Evolutionary conservation across 805 yeast genomes (phyloP).

Genomic region (Brettanomyces custersianus): DNA sequence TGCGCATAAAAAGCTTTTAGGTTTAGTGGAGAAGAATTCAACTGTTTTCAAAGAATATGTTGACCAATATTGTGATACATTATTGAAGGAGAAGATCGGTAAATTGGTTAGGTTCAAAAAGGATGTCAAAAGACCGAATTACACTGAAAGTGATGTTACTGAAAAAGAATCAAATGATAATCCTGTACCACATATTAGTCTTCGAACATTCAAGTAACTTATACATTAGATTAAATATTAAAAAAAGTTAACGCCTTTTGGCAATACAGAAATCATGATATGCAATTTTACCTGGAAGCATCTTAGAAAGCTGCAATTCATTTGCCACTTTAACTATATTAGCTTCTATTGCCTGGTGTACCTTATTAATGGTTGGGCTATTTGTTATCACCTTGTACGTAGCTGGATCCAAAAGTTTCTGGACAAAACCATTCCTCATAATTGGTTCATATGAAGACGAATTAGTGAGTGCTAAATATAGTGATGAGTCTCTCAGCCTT

Average conservation of each 20-base stretch:
- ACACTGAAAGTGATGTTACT: neutral
- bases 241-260: constrained; percentile 2
- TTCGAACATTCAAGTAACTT: constrained; percentile 37
- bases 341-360: too few species aligned
- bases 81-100: constrained; percentile 35
- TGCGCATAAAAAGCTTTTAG: constrained; percentile 37
- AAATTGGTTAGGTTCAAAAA: constrained; percentile 31
- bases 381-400: too few species aligned
- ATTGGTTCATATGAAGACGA: neutral
- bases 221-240: neutral
- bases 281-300: constrained; percentile 6
- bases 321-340: neutral
- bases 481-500: neutral
- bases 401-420: neutral
- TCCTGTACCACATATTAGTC: constrained; percentile 40
- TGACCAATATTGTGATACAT: constrained; percentile 26
- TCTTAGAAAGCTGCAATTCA: neutral
- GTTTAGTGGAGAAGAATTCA: constrained; percentile 36
- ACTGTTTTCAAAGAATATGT: constrained; percentile 37
- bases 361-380: too few species aligned
- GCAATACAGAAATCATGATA: constrained; percentile 10
- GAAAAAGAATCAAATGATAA: too few species aligned
- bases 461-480: neutral
- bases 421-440: neutral
- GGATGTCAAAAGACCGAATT: neutral